Evolutionary conservation across 1,139 yeast species (phyloP).

Genomic region (Lodderomyces parapsilosis): DNA sequence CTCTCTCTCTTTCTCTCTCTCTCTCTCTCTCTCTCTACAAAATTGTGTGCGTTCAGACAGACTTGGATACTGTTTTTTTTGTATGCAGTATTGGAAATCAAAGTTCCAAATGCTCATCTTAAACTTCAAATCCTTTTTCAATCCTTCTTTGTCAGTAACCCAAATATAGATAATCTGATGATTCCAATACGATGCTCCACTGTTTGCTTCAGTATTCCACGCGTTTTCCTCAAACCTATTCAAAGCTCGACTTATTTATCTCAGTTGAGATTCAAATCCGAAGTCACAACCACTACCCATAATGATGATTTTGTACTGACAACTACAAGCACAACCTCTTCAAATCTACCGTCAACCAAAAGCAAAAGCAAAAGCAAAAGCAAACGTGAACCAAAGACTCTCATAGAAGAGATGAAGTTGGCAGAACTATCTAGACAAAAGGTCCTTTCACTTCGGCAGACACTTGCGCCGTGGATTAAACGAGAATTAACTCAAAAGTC

Average conservation of each 20-base stretch:
- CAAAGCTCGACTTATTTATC: neutral
- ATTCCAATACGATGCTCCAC: neutral
- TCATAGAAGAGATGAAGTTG: slow-evolving; percentile 11
- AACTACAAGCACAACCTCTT: slow-evolving; percentile 2
- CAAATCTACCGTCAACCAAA: slow-evolving; percentile 10
- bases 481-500: slow-evolving; percentile 61
- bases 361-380: slow-evolving; percentile 17
- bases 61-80: too few species aligned
- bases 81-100: neutral
- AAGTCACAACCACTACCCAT: neutral
- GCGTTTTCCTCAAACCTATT: neutral
- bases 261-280: neutral
- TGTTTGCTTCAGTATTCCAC: neutral
- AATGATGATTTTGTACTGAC: neutral
- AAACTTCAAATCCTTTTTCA: too few species aligned
- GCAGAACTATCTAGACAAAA: slow-evolving; percentile 4
- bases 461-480: slow-evolving; percentile 56
- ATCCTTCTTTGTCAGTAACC: too few species aligned
- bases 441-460: neutral
- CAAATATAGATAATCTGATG: too few species aligned
- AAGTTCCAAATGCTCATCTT: neutral
- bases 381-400: slow-evolving; percentile 15
- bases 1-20: too few species aligned
- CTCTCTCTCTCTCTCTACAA: too few species aligned
- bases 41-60: too few species aligned